Base-by-base conservation (phyloP, 495 filamentous ascomycete species). In the Penicillium diatomitis region DNA sequence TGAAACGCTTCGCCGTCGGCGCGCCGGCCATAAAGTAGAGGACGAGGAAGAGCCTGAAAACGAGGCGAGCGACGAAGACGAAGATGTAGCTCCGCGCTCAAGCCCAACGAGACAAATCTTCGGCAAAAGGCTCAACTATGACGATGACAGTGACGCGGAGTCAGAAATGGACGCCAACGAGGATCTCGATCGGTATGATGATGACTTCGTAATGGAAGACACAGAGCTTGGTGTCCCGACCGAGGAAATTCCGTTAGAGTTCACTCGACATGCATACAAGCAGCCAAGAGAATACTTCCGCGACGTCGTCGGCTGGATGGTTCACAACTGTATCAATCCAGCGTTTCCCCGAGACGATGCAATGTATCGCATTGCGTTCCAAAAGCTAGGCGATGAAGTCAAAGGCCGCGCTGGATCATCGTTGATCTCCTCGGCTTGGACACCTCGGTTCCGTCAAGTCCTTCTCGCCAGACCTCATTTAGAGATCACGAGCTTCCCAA, bases 221-320 rank as follows among this genome's bases (percentile, higher is more conserved):
- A 73, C 67, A 6, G 69, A 69, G n/a, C 49, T 90, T 2, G 87
- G 87, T 3, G 79, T 75, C 5, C 86, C 83, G 0, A 72, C 65
- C 1, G 64, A 73, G 10, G 72, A 71, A 3, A 81, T 91, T 2
- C 89, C 89, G 0, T 68, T 94, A 7, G 69, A 88, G 55, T 89
- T 88, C 58, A 86, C 81, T 3, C 60, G 70, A 8, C 76, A 84
- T 42, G 72, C 78, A 0, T 79, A 84, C 53, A 83, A 82, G 51
- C 82, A 87, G 38, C 62, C 83, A 0, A 83, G 84, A 46, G 83
- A 88, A 32, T 82, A 90, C 49, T 95, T 96, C 68, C 80, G 80
- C 36, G 78, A 83, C 54, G 86, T 79, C 0, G 71, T 96, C 0
- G 85, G 88, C 62, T 95, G 87, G 87, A 82, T 91, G 64, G 81